A percentile compares a stretch with the other conserved stretches of the same genome.
These are phyloP conservation scores for Erodium trifolium DNA, from an alignment of 441 rosid genomes.

Conservation along the genomic window DNA sequence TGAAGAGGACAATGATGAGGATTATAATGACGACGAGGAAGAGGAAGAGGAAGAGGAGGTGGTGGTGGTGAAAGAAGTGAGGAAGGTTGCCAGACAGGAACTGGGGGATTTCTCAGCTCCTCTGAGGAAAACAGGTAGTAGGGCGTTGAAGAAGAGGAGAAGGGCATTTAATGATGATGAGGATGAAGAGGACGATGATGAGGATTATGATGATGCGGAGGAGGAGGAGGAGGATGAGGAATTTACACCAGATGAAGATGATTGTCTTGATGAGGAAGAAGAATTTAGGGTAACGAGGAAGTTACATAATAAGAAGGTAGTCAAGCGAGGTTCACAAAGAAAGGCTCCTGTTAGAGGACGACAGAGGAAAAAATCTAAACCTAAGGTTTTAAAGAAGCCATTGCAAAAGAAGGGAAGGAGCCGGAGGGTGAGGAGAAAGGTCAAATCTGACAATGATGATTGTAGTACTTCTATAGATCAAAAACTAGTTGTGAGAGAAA, in stretches of 20 bases:
- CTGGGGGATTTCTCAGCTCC: too few relatives aligned
- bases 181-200: slow-evolving; percentile 29
- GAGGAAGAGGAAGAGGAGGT: slow-evolving; percentile 8
- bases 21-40: slow-evolving; percentile 32
- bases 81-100: too few relatives aligned
- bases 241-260: slow-evolving; percentile 35
- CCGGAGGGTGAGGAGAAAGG: slow-evolving; percentile 40
- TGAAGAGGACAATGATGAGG: slow-evolving; percentile 15
- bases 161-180: slow-evolving; percentile 35
- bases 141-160: slow-evolving; percentile 27
- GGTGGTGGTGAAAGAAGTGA: too few relatives aligned
- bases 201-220: slow-evolving; percentile 27
- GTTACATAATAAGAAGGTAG: slow-evolving; percentile 26
- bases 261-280: slow-evolving; percentile 69
- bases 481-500: slow-evolving; percentile 29
- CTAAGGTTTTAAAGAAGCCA: slow-evolving; percentile 32
- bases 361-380: slow-evolving; percentile 37
- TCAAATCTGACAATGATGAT: slow-evolving; percentile 31
- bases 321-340: slow-evolving; percentile 27
- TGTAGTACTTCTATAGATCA: slow-evolving; percentile 45
- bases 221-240: slow-evolving; percentile 32
- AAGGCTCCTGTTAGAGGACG: slow-evolving; percentile 28
- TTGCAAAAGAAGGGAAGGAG: slow-evolving; percentile 28
- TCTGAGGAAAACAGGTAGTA: too few relatives aligned
- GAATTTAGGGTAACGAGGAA: slow-evolving; percentile 32